Evolutionary conservation across 768 basidiomycete genomes (phyloP).

Genomic region (Kwoniella newhampshirensis): DNA sequence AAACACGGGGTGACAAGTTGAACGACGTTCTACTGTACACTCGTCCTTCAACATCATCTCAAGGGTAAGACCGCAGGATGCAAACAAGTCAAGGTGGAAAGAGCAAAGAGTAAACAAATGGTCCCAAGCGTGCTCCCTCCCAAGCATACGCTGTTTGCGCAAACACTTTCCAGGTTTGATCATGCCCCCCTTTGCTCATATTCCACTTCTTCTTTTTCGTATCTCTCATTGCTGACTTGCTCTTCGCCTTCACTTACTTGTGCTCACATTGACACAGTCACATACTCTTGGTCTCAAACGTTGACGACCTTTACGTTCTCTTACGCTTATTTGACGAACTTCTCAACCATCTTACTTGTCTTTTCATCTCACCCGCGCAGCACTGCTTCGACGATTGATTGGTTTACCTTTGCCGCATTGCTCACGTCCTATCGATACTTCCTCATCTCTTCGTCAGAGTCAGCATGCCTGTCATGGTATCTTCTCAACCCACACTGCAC

Average conservation of each 20-base stretch:
- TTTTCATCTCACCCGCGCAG: no score
- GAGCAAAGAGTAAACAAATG: no score
- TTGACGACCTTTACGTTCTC: neutral
- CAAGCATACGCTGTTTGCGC: no score
- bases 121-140: no score
- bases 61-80: neutral
- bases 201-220: no score
- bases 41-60: slow-evolving; percentile 1
- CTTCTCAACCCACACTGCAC: slow-evolving; percentile 26
- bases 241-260: no score
- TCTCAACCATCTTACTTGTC: no score
- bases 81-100: no score
- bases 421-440: neutral
- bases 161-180: no score
- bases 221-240: no score
- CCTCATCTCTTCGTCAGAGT: neutral
- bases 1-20: neutral
- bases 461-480: slow-evolving; percentile 4
- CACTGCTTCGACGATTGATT: no score
- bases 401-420: neutral
- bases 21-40: slow-evolving; percentile 1
- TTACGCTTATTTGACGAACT: neutral
- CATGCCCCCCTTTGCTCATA: no score
- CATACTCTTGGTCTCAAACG: neutral
- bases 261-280: neutral